Evolutionary conservation across 352 stramenopile species (phyloP).

Genomic region (Globisporangium alternatum): DNA sequence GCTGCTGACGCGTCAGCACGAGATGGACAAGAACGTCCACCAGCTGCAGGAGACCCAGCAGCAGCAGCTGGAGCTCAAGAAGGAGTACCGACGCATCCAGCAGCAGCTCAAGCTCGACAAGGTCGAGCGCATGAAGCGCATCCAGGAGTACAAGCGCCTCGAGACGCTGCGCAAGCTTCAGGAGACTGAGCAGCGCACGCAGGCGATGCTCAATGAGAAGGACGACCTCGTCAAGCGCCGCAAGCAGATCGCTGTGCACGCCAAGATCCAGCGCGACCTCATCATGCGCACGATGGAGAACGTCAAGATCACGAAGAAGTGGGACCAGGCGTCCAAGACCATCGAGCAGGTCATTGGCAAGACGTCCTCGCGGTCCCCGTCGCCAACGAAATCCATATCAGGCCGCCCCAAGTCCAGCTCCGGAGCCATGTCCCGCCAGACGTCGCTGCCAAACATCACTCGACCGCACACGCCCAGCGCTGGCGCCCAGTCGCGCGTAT

Average conservation of each 20-base stretch:
- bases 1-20: constrained; percentile 55
- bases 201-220: constrained; percentile 79
- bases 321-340: constrained; percentile 72
- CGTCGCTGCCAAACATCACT: constrained; percentile 38
- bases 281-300: constrained; percentile 89
- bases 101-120: constrained; percentile 88
- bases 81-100: constrained; percentile 81
- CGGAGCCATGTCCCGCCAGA: constrained; percentile 33
- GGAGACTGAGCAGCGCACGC: constrained; percentile 77
- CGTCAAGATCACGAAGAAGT: constrained; percentile 88
- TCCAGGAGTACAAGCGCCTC: constrained; percentile 90
- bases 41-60: constrained; percentile 69
- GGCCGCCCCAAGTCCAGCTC: constrained; percentile 57
- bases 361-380: constrained; percentile 35
- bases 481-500: constrained; percentile 37
- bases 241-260: constrained; percentile 73
- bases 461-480: constrained; percentile 22
- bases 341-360: constrained; percentile 71
- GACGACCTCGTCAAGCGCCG: constrained; percentile 76
- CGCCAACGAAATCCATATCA: constrained; percentile 27
- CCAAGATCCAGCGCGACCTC: constrained; percentile 87
- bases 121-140: constrained; percentile 89
- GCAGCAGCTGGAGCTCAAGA: constrained; percentile 72
- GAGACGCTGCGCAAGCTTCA: constrained; percentile 87
- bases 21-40: constrained; percentile 69